Base-by-base conservation (phyloP, 2,329 filamentous ascomycete genomes). In the Pezicula radicicola region DNA sequence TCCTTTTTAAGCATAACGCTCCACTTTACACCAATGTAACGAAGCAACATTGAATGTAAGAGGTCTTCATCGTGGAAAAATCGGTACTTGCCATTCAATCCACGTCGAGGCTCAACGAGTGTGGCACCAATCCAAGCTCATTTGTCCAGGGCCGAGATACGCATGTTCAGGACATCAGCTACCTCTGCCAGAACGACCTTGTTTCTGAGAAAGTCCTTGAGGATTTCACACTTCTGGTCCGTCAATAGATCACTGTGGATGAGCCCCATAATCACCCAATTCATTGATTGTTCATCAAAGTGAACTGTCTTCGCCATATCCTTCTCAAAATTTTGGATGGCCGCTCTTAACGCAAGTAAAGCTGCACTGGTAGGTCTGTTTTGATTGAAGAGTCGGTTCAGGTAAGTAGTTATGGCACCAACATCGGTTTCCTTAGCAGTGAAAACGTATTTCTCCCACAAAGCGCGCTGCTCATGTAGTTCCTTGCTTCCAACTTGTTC, bases 1-100 rank as follows among this genome's bases (percentile, higher is more conserved):
- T 59, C 63, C 1, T 55, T 33, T 39, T 73, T 75, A 53, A 81
- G 68, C 19, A 68, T 60, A 5, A 76, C 70, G 3, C 73, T 70
- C 74, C 77, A 81, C 47, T 69, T 70, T 4, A 75, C 63, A 2
- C 79, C 79, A 36, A 83, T 69, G 53, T 75, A 79, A 16, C 81
- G 76, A 2, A 82, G 62, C 10, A 83, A 68, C 15, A 83, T 71
- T 1, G 75, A 72, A 53, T 82, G 75, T 4, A 81, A 70, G 28
- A 81, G 68, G 54, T 85, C 81, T 57, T 80, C 78, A 46, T 83
- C 78, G 70, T 81, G 80, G 60, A 75, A 82, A 25, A 83, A 76
- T 2, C 80, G 72, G 60, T 84, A 85, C 53, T 79, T 78, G 3
- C 78, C 78, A 56, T 80, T 82, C 35, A 83, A 61, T 48, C 80